Evolutionary conservation across 305 asterid genomes (phyloP).

Genomic region (Euphrasia arctica): DNA sequence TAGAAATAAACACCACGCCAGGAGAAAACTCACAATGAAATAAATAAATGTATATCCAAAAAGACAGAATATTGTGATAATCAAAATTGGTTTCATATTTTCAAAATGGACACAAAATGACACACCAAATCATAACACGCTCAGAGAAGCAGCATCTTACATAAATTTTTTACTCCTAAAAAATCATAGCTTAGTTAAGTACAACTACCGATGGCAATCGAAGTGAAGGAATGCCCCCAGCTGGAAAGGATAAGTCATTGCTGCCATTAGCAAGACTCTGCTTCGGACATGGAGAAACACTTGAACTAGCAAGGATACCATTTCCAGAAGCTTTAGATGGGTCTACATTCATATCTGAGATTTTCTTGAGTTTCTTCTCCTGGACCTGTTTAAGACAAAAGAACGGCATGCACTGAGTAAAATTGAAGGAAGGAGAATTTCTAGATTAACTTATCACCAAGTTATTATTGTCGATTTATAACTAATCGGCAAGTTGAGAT

Average conservation of each 20-base stretch:
- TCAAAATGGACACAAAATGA: not conserved
- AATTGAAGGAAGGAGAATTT: constrained; percentile 19
- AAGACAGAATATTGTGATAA: not conserved
- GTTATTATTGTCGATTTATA: constrained; percentile 5
- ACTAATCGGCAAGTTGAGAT: not conserved
- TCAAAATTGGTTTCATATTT: not conserved
- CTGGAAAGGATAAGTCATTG: constrained; percentile 51
- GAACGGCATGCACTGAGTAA: not conserved
- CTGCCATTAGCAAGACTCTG: constrained; percentile 61
- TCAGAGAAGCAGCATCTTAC: not conserved
- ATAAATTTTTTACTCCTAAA: constrained; percentile 17
- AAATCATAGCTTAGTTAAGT: constrained; percentile 39
- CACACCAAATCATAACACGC: not conserved
- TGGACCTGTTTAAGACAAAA: constrained; percentile 59
- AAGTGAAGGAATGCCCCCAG: constrained; percentile 69
- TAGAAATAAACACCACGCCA: constrained; percentile 24
- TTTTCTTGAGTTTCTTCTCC: constrained; percentile 90
- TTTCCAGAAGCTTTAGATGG: not conserved
- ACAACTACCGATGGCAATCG: constrained; percentile 96
- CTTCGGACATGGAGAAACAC: constrained; percentile 59
- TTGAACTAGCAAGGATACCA: constrained; percentile 36
- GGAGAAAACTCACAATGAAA: not conserved
- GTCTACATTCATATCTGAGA: constrained; percentile 20
- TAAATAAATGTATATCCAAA: not conserved
- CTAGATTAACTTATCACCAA: constrained; percentile 7